phyloP scores from a whole-genome alignment of 2,329 filamentous ascomycete species.

The Decorospora gaudefroyi region DNA sequence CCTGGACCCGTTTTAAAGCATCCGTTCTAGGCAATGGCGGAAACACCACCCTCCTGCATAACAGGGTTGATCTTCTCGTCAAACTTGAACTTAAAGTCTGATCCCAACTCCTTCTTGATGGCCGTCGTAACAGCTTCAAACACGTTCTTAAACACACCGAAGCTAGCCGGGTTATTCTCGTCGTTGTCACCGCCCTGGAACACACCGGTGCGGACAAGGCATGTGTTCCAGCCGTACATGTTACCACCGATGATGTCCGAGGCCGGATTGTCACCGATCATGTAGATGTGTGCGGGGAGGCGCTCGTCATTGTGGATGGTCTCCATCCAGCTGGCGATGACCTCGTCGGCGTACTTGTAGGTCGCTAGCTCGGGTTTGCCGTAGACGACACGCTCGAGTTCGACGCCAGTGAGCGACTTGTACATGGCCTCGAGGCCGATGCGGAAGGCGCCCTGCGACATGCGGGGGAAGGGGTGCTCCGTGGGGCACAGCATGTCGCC shows the following conservation, averaged over 20 bases:
- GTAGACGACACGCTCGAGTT: conserved; percentile 76
- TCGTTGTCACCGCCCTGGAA: conserved; percentile 79
- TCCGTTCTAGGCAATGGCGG: conserved; percentile 58
- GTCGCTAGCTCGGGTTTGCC: conserved; percentile 75
- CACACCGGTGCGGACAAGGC: conserved; percentile 75
- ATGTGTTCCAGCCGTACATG: conserved; percentile 83
- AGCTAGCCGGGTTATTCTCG: conserved; percentile 74
- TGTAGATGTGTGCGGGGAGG: conserved; percentile 72
- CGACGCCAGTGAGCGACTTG: conserved; percentile 68
- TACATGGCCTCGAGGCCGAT: conserved; percentile 76
- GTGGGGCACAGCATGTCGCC: conserved; percentile 66
- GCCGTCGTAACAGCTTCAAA: conserved; percentile 71
- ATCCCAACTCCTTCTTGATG: conserved; percentile 70
- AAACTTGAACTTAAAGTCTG: conserved; percentile 75
- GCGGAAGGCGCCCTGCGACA: conserved; percentile 76
- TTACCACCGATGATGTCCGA: conserved; percentile 77
- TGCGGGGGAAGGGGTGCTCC: conserved; percentile 64
- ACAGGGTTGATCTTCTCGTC: conserved; percentile 73
- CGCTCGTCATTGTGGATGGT: conserved; percentile 72
- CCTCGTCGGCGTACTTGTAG: conserved; percentile 79
- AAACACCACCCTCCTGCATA: conserved; percentile 57
- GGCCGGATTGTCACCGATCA: conserved; percentile 75
- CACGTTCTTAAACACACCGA: conserved; percentile 75
- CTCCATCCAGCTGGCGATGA: conserved; percentile 75
- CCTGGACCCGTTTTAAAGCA: neutral